phyloP scores from a whole-genome alignment of 225 moss, liverwort and hornwort species.

The Antitrichia curtipendula region DNA sequence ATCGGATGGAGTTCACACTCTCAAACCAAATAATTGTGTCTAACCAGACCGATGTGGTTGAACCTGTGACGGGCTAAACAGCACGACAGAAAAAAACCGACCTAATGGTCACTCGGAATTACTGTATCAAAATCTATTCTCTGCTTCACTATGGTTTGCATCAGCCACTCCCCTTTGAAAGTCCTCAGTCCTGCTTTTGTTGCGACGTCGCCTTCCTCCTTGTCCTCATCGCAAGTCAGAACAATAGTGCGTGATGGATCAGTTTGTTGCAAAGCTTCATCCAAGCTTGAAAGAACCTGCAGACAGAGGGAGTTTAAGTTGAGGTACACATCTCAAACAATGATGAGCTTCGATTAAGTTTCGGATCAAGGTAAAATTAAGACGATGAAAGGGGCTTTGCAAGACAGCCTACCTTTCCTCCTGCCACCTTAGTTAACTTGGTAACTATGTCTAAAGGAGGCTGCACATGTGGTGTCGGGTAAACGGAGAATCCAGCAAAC shows the following conservation, averaged over 20 bases:
- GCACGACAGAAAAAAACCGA: not conserved
- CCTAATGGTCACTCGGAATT: not conserved
- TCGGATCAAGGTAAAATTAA: not conserved
- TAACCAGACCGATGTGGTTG: not conserved
- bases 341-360: not conserved
- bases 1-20: not conserved
- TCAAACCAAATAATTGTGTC: not conserved
- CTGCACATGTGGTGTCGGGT: constrained; percentile 47
- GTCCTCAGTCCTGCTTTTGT: constrained; percentile 48
- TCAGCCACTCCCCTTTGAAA: constrained; percentile 62
- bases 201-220: constrained; percentile 22
- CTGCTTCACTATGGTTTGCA: constrained; percentile 68
- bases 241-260: constrained; percentile 29
- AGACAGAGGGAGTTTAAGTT: not conserved
- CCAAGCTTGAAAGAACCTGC: constrained; percentile 53
- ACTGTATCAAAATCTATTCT: constrained; percentile 38
- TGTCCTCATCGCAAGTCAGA: constrained; percentile 56
- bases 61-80: not conserved
- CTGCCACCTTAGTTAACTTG: constrained; percentile 50
- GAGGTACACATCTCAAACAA: not conserved
- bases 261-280: constrained; percentile 31
- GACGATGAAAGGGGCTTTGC: not conserved
- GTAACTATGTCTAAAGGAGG: constrained; percentile 44
- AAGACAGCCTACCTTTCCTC: constrained; percentile 48
- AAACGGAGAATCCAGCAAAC: constrained; percentile 46